Evolutionary conservation across 306 rosid genomes (phyloP).

Genomic region (Quercus bicolor): DNA sequence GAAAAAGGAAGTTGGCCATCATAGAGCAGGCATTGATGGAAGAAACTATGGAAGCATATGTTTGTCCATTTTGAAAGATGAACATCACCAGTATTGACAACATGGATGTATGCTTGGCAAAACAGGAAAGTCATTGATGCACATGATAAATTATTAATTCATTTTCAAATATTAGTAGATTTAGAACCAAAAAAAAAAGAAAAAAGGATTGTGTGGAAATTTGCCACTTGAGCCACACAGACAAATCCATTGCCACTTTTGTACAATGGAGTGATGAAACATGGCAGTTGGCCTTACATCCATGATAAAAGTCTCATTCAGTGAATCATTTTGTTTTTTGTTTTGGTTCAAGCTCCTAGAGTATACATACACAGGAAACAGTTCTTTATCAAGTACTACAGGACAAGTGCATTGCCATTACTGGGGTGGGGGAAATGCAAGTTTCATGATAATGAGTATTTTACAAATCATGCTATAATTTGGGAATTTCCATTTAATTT

Average conservation of each 20-base stretch:
- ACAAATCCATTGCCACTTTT: not conserved
- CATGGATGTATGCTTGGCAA: not conserved
- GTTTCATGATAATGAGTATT: too few species aligned
- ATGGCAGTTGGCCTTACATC: not conserved
- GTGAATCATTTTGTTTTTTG: not conserved
- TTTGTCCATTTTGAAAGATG: not conserved
- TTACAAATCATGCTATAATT: too few species aligned
- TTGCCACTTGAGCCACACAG: not conserved
- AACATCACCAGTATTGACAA: not conserved
- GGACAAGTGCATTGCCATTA: too few species aligned
- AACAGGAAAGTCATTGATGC: too few species aligned
- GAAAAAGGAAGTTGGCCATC: not conserved
- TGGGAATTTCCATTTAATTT: too few species aligned
- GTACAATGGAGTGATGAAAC: not conserved
- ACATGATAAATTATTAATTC: too few species aligned
- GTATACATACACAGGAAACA: too few species aligned
- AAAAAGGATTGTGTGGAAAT: not conserved
- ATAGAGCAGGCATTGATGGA: not conserved
- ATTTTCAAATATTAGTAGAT: not conserved
- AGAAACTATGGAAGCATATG: not conserved
- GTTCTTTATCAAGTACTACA: too few species aligned
- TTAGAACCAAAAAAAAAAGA: not conserved
- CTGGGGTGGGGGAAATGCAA: too few species aligned
- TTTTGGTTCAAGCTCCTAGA: too few species aligned
- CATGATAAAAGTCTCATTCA: not conserved